phyloP scores from a whole-genome alignment of 75 land plant genomes.

The Azolla pinnata region DNA sequence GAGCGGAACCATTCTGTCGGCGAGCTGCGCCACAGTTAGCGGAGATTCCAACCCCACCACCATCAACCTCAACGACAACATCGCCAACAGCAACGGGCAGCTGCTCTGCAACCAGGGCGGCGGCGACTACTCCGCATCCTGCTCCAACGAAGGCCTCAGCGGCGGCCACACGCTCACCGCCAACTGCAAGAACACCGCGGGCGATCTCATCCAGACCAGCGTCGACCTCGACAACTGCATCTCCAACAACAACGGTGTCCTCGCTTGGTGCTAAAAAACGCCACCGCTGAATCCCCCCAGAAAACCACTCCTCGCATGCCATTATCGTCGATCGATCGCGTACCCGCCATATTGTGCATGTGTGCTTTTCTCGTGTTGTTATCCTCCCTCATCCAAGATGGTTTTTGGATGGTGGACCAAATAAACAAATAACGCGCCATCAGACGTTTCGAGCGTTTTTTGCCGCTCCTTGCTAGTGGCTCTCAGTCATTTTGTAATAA shows the following conservation, averaged over 20 bases:
- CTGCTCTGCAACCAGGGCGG: not conserved
- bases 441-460: too few species aligned
- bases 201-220: not conserved
- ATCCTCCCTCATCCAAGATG: too few species aligned
- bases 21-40: not conserved
- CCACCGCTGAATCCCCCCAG: too few species aligned
- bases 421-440: too few species aligned
- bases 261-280: too few species aligned
- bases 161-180: not conserved
- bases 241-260: constrained; percentile 6
- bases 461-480: too few species aligned
- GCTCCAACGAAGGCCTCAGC: not conserved
- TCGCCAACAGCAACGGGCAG: not conserved
- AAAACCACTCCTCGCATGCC: too few species aligned
- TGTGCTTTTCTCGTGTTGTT: too few species aligned
- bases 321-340: too few species aligned
- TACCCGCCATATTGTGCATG: too few species aligned
- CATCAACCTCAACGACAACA: not conserved
- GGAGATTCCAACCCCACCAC: not conserved
- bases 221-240: constrained; percentile 3
- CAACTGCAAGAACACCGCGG: constrained; percentile 1
- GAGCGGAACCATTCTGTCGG: not conserved
- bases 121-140: not conserved
- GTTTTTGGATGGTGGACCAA: too few species aligned
- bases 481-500: too few species aligned